Percentiles rank a stretch among this genome's conserved stretches.
phyloP scores from a whole-genome alignment of 1,284 basidiomycete species.

The Moesziomyces antarcticus region DNA sequence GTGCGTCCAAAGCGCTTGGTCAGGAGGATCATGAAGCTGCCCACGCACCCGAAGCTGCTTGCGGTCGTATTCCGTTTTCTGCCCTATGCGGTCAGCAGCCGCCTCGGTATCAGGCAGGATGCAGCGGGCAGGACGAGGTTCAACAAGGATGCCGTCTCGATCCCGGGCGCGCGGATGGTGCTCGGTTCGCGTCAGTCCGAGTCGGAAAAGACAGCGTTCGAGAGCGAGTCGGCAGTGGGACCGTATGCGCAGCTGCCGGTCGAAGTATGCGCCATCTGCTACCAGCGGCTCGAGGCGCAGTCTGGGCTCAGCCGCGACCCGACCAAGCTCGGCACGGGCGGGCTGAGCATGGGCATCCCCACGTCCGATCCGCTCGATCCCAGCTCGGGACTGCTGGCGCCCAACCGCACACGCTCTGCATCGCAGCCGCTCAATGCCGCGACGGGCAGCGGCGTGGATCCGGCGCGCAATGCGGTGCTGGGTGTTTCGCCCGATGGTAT shows the following conservation, averaged over 20 bases:
- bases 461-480: conserved; percentile 17
- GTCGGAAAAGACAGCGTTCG: background rate
- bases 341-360: conserved; percentile 54
- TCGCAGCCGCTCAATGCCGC: conserved; percentile 36
- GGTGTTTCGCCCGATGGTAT: conserved; percentile 55
- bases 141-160: conserved; percentile 20
- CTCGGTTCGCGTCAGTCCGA: conserved; percentile 10
- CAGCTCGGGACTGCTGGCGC: conserved; percentile 38
- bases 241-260: conserved; percentile 55
- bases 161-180: conserved; percentile 25
- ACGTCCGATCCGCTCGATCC: conserved; percentile 60
- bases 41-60: conserved; percentile 60
- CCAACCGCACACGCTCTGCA: conserved; percentile 23
- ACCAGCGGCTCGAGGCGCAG: conserved; percentile 50
- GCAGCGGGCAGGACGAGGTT: conserved; percentile 20
- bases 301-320: conserved; percentile 43
- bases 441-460: conserved; percentile 9
- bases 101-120: conserved; percentile 50
- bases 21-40: conserved; percentile 72
- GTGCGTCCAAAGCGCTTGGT: conserved; percentile 76
- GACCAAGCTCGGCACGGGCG: conserved; percentile 39
- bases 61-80: conserved; percentile 60
- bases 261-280: conserved; percentile 63
- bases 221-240: conserved; percentile 12
- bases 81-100: conserved; percentile 38